Base-by-base conservation (phyloP, 169 alveolate species). In the Condylostoma magnum region DNA sequence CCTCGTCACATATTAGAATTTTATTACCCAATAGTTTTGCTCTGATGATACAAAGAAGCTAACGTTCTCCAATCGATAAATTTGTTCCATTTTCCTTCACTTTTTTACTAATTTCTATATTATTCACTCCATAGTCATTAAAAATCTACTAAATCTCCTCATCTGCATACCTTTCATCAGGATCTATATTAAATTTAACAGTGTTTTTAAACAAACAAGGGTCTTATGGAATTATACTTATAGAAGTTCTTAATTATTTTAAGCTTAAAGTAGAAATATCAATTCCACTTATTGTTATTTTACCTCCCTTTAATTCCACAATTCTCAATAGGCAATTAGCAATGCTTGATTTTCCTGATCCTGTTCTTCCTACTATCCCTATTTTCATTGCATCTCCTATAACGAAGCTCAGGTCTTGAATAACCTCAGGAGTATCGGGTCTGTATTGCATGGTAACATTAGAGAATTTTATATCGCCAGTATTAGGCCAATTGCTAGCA, bases 351-450 rank as follows among this genome's bases (percentile, higher is more conserved):
- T 94, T 94, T 1, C 98, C 98, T n/a, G 94, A 85, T 31, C 98
- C 98, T 22, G 96, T 94, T 83, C 95, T 86, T 46, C 98, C 98
- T 34, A 90, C 94, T 54, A 94, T 83, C 12, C 97, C 98, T 44
- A 94, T 82, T 57, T 90, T 86, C 68, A 76, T 77, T n/a, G 85
- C 83, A 4, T 83, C 77, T 5, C 51, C 50, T 6, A 91, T 82
- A 2, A 66, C 63, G 28, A 90, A 79, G 46, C 79, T 80, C 31
- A 94, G 65, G 25, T 79, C 73, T 37, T 83, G 58, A 69, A 92
- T 44, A 18, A 83, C 93, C 36, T 74, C 63, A 6, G 55, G 50
- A 18, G 73, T 63, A 25, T 63, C 36, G 25, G 58, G 73, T 27
- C 73, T 38, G 20, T 63, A 63, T 37, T 34, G 18, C 73, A 63